These are phyloP conservation scores for Straminergon stramineum DNA, from an alignment of 225 moss, liverwort and hornwort species.

Conservation along the genomic window DNA sequence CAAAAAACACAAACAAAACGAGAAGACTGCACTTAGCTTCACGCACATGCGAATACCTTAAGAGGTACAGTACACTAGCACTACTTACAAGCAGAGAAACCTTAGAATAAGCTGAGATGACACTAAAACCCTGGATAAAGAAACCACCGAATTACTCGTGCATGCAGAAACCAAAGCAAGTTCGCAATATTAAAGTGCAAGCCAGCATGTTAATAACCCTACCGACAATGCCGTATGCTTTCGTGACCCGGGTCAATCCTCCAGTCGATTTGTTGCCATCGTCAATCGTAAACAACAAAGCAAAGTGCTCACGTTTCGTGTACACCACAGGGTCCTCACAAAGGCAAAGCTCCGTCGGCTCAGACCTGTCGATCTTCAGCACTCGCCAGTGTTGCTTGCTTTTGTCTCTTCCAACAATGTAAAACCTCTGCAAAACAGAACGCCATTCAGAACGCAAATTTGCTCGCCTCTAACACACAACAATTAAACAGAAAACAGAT, in stretches of 20 bases:
- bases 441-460: not conserved
- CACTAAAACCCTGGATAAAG: not conserved
- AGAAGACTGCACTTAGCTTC: not conserved
- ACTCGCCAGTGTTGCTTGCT: constrained; percentile 80
- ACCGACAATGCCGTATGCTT: constrained; percentile 96
- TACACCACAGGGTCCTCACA: constrained; percentile 80
- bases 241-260: constrained; percentile 61
- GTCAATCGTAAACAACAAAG: constrained; percentile 47
- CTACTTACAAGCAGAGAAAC: not conserved
- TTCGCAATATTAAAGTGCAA: not conserved
- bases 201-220: not conserved
- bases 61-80: not conserved
- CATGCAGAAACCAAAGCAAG: not conserved
- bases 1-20: not conserved
- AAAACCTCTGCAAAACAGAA: constrained; percentile 50
- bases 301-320: constrained; percentile 57
- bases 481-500: not conserved
- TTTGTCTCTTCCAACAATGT: constrained; percentile 78
- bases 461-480: not conserved
- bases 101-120: not conserved
- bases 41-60: not conserved
- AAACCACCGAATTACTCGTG: not conserved
- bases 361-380: constrained; percentile 81
- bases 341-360: constrained; percentile 59
- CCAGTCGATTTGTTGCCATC: constrained; percentile 82